Evolutionary conservation across 495 filamentous ascomycete species (phyloP).

Genomic region (Lophiotrema nucula): DNA sequence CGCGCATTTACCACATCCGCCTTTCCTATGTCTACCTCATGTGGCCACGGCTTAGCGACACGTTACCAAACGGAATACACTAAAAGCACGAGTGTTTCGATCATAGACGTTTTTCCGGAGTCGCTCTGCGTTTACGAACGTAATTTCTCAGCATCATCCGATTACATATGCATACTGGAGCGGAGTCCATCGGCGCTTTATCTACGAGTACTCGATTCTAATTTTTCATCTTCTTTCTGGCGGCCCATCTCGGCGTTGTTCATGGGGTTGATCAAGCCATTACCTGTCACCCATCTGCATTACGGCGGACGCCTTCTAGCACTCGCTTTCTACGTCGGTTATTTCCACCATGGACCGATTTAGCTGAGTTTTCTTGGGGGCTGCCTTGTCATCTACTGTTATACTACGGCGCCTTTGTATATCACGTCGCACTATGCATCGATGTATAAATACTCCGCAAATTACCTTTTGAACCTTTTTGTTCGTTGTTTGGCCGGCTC

Average conservation of each 20-base stretch:
- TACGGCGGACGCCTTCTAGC: slow-evolving; percentile 1
- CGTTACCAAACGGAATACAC: slow-evolving; percentile 4
- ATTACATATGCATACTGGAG: slow-evolving; percentile 20
- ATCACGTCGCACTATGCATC: slow-evolving; percentile 7
- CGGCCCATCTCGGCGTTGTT: background rate
- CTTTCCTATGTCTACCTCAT: slow-evolving; percentile 24
- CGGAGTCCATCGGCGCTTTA: slow-evolving; percentile 27
- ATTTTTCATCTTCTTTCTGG: slow-evolving; percentile 3
- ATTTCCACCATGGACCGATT: background rate
- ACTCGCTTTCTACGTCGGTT: background rate
- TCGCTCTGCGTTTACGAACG: slow-evolving; percentile 16
- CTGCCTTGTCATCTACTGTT: background rate
- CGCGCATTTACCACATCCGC: slow-evolving; percentile 2
- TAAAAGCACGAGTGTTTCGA: slow-evolving; percentile 10
- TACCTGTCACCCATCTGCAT: too few relatives aligned
- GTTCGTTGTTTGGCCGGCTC: slow-evolving; percentile 15
- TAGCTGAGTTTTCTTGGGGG: background rate
- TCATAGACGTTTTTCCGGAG: slow-evolving; percentile 24
- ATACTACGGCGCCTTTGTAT: slow-evolving; percentile 9
- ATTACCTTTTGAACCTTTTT: background rate
- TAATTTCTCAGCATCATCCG: slow-evolving; percentile 10
- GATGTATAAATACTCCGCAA: slow-evolving; percentile 10
- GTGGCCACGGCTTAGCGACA: slow-evolving; percentile 25
- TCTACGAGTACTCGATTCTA: slow-evolving; percentile 1
- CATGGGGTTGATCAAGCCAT: background rate